Evolutionary conservation across 345 rosid genomes (phyloP), one percentile per base, ranked within the genome.

Genomic region (Lepidium didymum): DNA sequence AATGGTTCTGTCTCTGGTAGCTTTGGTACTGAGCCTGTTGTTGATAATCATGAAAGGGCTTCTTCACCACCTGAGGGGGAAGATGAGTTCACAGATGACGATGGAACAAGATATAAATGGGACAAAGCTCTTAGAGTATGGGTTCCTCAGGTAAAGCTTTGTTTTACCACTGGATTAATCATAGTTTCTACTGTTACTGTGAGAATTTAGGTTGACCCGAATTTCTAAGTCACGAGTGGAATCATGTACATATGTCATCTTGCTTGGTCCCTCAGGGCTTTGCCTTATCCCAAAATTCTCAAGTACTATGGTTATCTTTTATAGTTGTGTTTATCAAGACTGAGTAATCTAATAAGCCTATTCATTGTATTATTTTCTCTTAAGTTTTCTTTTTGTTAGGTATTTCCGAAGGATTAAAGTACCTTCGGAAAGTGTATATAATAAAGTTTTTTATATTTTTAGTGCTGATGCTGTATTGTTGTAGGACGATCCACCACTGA

Each of bases 41-140:
- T 47, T 49, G 87, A 77, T 46, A 83, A 79, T 56, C 57, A 18
- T 16, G 79, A 73, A 25, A 76, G 77, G 66, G 65, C 83, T 65
- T 70, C 75, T 18, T 81, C 88, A 53, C 97, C 94, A 37, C 95
- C 97, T 12, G 93, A 91, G 36, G 97, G 89, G 16, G 97, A 87
- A 79, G 87, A 89, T 57, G 96, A 94, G 84, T 94, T 94, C 74
- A 83, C 87, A 0, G 96, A 94, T 82, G 99, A 94, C 72, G 97
- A 89, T 78, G 97, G 98, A 27, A 92, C 95, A 52, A 78, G 57
- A 44, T 91, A 94, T 80, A 89, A 84, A 83, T 91, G 97, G 97
- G 81, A 91, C 79, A 76, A 75, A 75, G 52, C 77, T 68, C 81
- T 82, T 62, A 80, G 89, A 76, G 96, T 79, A 67, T 94, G 96